A percentile compares a stretch with the other conserved stretches of the same genome.
These are phyloP conservation scores for Paragyromitra xinjiangensis DNA, from an alignment of 495 filamentous ascomycete genomes.

Conservation along the genomic window DNA sequence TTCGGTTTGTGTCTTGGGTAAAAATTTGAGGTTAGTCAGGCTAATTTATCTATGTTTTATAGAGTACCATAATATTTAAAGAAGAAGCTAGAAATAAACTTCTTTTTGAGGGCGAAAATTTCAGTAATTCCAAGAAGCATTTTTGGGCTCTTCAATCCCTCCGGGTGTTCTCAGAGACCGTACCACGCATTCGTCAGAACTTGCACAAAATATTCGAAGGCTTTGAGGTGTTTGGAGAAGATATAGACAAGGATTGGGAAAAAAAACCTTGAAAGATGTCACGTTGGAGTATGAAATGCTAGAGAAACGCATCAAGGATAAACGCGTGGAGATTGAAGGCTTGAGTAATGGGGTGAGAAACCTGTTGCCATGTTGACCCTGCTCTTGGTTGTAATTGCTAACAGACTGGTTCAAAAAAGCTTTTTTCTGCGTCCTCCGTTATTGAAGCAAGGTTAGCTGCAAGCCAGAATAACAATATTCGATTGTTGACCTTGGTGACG, in stretches of 20 bases:
- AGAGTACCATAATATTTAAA: too few species aligned
- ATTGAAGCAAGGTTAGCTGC: slow-evolving; percentile 2
- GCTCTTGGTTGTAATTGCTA: slow-evolving; percentile 2
- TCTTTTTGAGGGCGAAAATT: slow-evolving; percentile 44
- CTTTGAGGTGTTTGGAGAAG: too few species aligned
- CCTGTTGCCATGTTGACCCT: neutral
- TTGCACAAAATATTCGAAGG: too few species aligned
- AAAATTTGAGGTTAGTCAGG: too few species aligned
- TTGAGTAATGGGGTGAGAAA: slow-evolving; percentile 11
- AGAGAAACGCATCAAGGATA: neutral
- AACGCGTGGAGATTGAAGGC: slow-evolving; percentile 18
- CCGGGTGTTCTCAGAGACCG: neutral
- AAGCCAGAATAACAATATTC: slow-evolving; percentile 24
- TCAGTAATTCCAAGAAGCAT: slow-evolving; percentile 52
- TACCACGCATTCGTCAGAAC: too few species aligned
- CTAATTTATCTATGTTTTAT: too few species aligned
- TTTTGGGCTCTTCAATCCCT: slow-evolving; percentile 48
- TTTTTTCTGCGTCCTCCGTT: slow-evolving; percentile 16
- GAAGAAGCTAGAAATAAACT: neutral
- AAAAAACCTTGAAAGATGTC: too few species aligned
- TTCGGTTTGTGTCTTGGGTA: too few species aligned
- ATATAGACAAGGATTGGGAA: too few species aligned
- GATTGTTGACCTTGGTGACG: slow-evolving; percentile 1
- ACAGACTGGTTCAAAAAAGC: neutral
- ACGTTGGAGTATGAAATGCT: too few species aligned